Percentiles rank a stretch among this genome's conserved stretches.
Conservation (phyloP, 2,329 filamentous ascomycete genomes). For the Septoria linicola region DNA sequence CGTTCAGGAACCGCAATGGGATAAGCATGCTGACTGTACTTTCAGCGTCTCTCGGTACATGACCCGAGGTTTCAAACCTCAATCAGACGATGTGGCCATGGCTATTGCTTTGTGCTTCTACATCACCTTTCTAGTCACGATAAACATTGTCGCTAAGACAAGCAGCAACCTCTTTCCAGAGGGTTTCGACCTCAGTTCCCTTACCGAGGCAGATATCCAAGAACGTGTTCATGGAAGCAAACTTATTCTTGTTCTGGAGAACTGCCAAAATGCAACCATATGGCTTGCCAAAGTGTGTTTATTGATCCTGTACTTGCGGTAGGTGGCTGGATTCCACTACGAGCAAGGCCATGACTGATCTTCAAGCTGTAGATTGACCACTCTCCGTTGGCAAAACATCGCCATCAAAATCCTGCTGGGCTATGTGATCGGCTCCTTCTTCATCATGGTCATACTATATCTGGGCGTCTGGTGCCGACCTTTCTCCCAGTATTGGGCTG, state of each 20-base stretch:
- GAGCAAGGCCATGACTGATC: not conserved
- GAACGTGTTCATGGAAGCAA: conserved; percentile 39
- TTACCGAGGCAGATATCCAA: conserved; percentile 33
- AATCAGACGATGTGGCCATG: conserved; percentile 60
- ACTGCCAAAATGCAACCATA: conserved; percentile 40
- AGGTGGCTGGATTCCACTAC: not conserved
- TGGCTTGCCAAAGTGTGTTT: conserved; percentile 43
- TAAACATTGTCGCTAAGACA: conserved; percentile 45
- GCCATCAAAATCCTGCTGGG: conserved; percentile 37
- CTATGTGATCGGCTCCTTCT: conserved; percentile 39
- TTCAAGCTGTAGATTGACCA: conserved; percentile 33
- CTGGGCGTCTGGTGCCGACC: conserved; percentile 44
- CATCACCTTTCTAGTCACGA: conserved; percentile 51
- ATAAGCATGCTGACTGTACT: not conserved
- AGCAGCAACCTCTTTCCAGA: conserved; percentile 48
- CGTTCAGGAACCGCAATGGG: not conserved
- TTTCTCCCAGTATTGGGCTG: conserved; percentile 41
- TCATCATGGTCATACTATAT: conserved; percentile 44
- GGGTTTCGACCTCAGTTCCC: conserved; percentile 46
- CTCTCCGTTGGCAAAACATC: conserved; percentile 38
- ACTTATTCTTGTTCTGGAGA: conserved; percentile 42
- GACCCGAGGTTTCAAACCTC: conserved; percentile 50
- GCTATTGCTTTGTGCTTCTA: conserved; percentile 51
- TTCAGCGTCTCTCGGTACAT: conserved; percentile 46
- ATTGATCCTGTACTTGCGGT: conserved; percentile 40